Evolutionary conservation across 2,329 filamentous ascomycete genomes (phyloP).

Genomic region (Colletotrichum tanaceti): DNA sequence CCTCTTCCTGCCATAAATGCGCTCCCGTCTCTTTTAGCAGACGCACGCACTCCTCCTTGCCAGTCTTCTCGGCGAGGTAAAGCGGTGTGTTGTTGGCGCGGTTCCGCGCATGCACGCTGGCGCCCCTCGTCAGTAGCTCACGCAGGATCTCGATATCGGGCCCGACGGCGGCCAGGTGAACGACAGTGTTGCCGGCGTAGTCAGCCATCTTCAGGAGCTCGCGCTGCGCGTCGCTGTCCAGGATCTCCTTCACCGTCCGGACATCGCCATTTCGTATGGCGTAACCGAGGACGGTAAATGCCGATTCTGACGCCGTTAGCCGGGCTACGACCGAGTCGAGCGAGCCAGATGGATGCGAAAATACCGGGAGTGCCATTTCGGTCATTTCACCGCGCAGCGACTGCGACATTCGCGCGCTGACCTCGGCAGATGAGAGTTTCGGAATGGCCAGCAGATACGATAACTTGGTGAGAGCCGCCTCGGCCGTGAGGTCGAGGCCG

Average conservation of each 20-base stretch:
- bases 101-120: slow-evolving; percentile 75
- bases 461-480: slow-evolving; percentile 91
- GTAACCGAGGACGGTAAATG: slow-evolving; percentile 82
- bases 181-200: slow-evolving; percentile 82
- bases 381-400: slow-evolving; percentile 89
- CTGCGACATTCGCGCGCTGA: slow-evolving; percentile 76
- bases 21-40: slow-evolving; percentile 70
- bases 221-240: slow-evolving; percentile 68
- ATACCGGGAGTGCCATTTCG: slow-evolving; percentile 76
- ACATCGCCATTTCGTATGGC: slow-evolving; percentile 80
- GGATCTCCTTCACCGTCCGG: slow-evolving; percentile 72
- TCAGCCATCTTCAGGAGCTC: slow-evolving; percentile 80
- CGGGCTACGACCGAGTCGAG: slow-evolving; percentile 56
- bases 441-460: slow-evolving; percentile 83
- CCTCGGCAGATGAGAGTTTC: slow-evolving; percentile 70
- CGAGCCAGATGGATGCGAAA: slow-evolving; percentile 76
- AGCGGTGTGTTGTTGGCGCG: slow-evolving; percentile 74
- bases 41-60: slow-evolving; percentile 63
- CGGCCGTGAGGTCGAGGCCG: slow-evolving; percentile 87
- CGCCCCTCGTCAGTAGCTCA: slow-evolving; percentile 69
- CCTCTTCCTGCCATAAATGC: slow-evolving; percentile 63
- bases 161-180: slow-evolving; percentile 68
- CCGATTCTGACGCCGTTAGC: slow-evolving; percentile 65
- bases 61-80: slow-evolving; percentile 70
- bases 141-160: slow-evolving; percentile 66